Percentiles rank a stretch among this genome's conserved stretches.
phyloP scores from a whole-genome alignment of 352 stramenopile genomes.

The Globisporangium paddicum region DNA sequence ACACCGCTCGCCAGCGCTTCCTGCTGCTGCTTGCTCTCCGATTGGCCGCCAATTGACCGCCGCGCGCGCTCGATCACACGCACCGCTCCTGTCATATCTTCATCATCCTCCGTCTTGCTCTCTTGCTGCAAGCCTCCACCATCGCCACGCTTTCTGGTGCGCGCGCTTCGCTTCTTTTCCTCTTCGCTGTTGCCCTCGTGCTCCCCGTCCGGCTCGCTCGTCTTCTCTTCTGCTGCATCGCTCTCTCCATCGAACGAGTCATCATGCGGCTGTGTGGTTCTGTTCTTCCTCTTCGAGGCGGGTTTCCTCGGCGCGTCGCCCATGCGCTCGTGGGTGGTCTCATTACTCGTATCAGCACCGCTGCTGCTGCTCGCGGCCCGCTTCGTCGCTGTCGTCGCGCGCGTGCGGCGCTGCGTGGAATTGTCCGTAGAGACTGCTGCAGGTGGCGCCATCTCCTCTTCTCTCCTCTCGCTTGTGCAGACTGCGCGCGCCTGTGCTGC shows the following conservation, averaged over 20 bases:
- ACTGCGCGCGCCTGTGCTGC: too few relatives aligned
- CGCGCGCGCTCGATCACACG: neutral
- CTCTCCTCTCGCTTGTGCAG: neutral
- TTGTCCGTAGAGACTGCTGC: too few relatives aligned
- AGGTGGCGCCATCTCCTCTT: neutral
- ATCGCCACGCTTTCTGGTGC: neutral
- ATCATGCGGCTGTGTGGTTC: neutral
- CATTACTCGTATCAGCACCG: neutral
- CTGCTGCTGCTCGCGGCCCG: neutral
- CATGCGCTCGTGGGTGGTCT: neutral
- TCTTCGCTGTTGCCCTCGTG: neutral
- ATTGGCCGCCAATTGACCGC: neutral
- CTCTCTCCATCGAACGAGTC: neutral
- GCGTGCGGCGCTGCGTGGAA: conserved; percentile 8
- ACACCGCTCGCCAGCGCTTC: neutral
- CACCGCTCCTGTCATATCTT: neutral
- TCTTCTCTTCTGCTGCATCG: neutral
- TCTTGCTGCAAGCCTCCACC: neutral
- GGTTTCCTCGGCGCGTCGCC: neutral
- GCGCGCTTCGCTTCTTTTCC: neutral
- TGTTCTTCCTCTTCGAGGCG: neutral
- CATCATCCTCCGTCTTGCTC: neutral
- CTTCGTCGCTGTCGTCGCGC: conserved; percentile 9
- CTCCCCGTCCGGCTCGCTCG: neutral
- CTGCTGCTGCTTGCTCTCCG: conserved; percentile 10